Base-by-base conservation (phyloP, 495 filamentous ascomycete species). In the Pyronema omphalodes region DNA sequence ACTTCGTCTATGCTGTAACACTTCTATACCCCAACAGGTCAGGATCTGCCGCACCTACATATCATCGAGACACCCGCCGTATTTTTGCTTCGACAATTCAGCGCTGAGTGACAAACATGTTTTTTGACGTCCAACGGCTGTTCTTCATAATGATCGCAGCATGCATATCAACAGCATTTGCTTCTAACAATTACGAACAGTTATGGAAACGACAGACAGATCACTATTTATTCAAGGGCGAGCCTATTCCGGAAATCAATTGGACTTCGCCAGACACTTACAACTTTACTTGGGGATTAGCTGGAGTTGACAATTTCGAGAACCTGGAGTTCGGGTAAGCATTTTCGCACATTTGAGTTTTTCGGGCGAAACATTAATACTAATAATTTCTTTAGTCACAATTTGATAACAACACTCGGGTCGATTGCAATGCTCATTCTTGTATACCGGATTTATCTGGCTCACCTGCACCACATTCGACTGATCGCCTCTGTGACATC, bases 211-310 rank as follows among this genome's bases (percentile, higher is more conserved):
- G 48, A 2, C 48, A 51, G 29, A 51, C 48, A 9, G 23, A 33
- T 11, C 15, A 51, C 29, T 14, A 33, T 18, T 48, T 55, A 39
- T 63, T 63, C 53, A 63, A 63, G 53, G 61, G 61, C 11, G 46
- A 59, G 34, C 12, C 53, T 9, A 51, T 63, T 18, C 56, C 61
- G 37, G 53, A 50, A 6, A 37, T 63, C 43, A 53, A 63, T 57
- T 63, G 61, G 61, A 63, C 58, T 56, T 57, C 53, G 44, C 37
- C 50, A 23, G 47, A 63, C 36, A 63, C 58, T 6, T 46, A 56
- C 33, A 63, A 63, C 46, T 63, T 63, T 51, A 65, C 62, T 19
- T 65, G 58, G 62, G 62, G 62, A 51, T 44, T 65, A 48, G 65
- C 63, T 14, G 62, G 62, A 36, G 62, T 65, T 36, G 62, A 65